Evolutionary conservation across 805 yeast genomes (phyloP), one percentile per base, ranked within the genome.

Genomic region (Ogataea pilisensis): DNA sequence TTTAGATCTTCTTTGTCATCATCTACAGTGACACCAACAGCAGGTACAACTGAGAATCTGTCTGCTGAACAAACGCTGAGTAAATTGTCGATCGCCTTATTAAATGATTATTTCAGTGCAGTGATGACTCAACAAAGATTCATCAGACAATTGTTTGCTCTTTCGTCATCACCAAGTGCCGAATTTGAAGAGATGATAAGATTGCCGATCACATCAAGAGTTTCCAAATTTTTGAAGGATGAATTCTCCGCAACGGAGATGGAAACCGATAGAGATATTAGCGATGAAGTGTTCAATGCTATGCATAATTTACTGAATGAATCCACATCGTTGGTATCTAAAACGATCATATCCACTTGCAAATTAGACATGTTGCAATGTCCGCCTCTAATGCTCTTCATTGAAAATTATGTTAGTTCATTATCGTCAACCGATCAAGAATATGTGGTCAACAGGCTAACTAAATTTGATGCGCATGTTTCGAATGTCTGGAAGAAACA

Each of bases 391-490:
- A 45, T 73, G 34, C 50, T 69, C 2, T 57, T 68, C 29, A 49
- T 78, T 8, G 81, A 78, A 43, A 50, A 61, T 20, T 58, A 64
- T n/a, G 50, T 61, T 5, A 51, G 50, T 19, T 54, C 51, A 9
- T 54, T 69, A 16, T 72, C 72, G 8, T 63, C 75, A 8, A 67
- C 82, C 1, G 75, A 77, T 55, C 89, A 82, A 54, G 95, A 85
- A 47, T 86, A 73, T 50, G 63, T 74, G 17, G 65, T 75, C 43
- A 68, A 72, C 30, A 66, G 72, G 38, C 65, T 82, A 45, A 68
- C 66, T 25, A 76, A 75, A 44, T 48, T 80, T 5, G 62, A 67
- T n/a, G 78, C 77, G 22, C 75, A 74, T 55, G 65, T 79, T 33
- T 63, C 63, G 31, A 61, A 60, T 27, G 65, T 68, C 14, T 87